Percentiles rank a stretch among this genome's conserved stretches.
Conservation (phyloP, 106 monocot genomes). For the Allium cepa region DNA sequence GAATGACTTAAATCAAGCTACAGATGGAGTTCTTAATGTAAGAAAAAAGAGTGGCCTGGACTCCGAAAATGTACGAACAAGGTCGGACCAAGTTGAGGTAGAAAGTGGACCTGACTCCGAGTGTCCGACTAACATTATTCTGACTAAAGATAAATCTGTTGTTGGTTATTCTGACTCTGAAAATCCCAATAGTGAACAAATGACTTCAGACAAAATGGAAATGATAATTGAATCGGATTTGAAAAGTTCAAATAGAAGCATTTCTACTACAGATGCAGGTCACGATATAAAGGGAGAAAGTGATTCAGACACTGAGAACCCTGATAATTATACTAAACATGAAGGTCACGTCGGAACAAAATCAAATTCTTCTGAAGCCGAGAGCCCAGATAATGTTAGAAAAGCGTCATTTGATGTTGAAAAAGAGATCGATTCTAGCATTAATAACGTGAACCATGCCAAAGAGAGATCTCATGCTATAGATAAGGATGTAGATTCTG, state of each 20-base stretch:
- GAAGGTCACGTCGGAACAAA: too few relatives aligned
- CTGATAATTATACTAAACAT: neutral
- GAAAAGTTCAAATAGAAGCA: neutral
- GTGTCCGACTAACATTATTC: too few relatives aligned
- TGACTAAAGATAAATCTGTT: too few relatives aligned
- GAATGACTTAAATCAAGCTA: neutral
- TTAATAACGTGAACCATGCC: neutral
- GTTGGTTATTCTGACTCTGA: neutral
- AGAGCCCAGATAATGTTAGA: too few relatives aligned
- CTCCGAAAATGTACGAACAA: constrained; percentile 12
- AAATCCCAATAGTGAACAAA: neutral
- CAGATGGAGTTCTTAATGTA: neutral
- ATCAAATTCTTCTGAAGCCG: too few relatives aligned
- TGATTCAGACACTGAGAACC: constrained; percentile 2
- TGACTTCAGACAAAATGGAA: neutral
- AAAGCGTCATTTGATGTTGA: neutral
- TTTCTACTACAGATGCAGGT: neutral
- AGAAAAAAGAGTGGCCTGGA: constrained; percentile 1
- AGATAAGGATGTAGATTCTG: constrained; percentile 2
- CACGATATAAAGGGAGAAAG: neutral
- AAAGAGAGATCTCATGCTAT: neutral
- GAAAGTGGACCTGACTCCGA: neutral
- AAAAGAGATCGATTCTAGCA: neutral
- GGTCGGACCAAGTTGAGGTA: constrained; percentile 13
- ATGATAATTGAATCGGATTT: neutral